A percentile compares a stretch with the other conserved stretches of the same genome.
Conservation (phyloP, 1,284 basidiomycete species). For the Pseudozyma hubeiensis region DNA sequence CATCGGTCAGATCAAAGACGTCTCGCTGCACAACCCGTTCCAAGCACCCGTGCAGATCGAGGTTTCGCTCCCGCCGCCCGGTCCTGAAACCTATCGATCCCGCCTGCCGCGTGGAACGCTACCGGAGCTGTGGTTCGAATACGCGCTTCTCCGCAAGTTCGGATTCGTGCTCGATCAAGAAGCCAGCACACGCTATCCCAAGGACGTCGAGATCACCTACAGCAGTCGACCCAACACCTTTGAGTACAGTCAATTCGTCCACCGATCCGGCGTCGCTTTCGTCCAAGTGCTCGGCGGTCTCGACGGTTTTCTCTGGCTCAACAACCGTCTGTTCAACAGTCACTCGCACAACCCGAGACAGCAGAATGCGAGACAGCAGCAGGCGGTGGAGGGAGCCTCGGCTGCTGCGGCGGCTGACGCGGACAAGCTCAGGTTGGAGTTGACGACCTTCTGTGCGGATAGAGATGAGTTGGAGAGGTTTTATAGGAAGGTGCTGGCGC, state of each 20-base stretch:
- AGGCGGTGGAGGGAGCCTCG: not conserved
- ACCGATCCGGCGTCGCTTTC: constrained; percentile 64
- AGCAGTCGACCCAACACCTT: constrained; percentile 64
- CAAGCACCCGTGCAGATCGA: constrained; percentile 64
- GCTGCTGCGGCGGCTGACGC: constrained; percentile 32
- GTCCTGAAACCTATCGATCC: constrained; percentile 41
- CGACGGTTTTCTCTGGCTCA: constrained; percentile 67
- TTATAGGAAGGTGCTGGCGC: constrained; percentile 49
- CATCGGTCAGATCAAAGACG: constrained; percentile 67
- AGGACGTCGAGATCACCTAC: constrained; percentile 60
- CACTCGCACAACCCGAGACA: constrained; percentile 18
- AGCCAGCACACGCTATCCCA: constrained; percentile 53
- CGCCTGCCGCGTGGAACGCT: constrained; percentile 47
- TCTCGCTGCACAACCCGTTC: constrained; percentile 65
- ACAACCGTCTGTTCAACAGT: constrained; percentile 63
- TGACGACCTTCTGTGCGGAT: constrained; percentile 58
- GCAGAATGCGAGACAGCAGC: not conserved
- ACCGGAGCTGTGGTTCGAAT: constrained; percentile 63
- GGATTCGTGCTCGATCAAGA: constrained; percentile 68
- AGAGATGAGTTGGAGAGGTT: constrained; percentile 50
- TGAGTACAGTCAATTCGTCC: constrained; percentile 66
- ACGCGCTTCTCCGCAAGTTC: constrained; percentile 58
- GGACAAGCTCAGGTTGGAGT: constrained; percentile 50
- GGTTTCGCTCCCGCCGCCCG: constrained; percentile 61
- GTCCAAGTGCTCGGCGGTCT: constrained; percentile 64